Percentiles rank a stretch among this genome's conserved stretches.
phyloP scores from a whole-genome alignment of 2,329 filamentous ascomycete species.

The Amesomyces nigricolor region DNA sequence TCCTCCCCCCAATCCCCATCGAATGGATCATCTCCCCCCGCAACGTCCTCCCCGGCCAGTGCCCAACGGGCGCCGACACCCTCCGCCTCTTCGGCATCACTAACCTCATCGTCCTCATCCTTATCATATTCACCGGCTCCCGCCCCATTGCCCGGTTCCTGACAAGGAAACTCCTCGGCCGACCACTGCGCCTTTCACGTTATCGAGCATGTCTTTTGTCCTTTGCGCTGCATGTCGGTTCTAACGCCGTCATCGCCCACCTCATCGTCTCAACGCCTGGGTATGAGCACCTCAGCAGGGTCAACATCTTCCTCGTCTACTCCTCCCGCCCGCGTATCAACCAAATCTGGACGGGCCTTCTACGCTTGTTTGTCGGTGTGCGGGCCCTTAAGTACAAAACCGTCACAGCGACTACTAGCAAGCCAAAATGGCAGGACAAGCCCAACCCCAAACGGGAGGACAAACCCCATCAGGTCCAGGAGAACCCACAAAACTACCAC shows the following conservation, averaged over 20 bases:
- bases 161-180: background rate
- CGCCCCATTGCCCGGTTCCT: background rate
- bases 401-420: background rate
- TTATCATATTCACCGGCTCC: background rate
- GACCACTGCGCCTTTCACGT: background rate
- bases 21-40: constrained; percentile 3
- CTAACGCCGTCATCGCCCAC: background rate
- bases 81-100: background rate
- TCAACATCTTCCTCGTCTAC: constrained; percentile 1
- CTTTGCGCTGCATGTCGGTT: background rate
- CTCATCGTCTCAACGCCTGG: background rate
- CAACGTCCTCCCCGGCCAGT: constrained; percentile 1
- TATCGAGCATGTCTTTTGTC: background rate
- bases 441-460: background rate
- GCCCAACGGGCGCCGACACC: background rate
- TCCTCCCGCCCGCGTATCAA: background rate
- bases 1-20: background rate
- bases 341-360: background rate
- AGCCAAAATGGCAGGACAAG: background rate
- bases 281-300: background rate
- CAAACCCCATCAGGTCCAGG: background rate
- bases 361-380: background rate
- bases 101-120: background rate
- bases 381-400: background rate
- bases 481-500: background rate